A percentile compares a stretch with the other conserved stretches of the same genome.
phyloP scores from a whole-genome alignment of 345 rosid genomes.

The Mallotus nudiflorus region DNA sequence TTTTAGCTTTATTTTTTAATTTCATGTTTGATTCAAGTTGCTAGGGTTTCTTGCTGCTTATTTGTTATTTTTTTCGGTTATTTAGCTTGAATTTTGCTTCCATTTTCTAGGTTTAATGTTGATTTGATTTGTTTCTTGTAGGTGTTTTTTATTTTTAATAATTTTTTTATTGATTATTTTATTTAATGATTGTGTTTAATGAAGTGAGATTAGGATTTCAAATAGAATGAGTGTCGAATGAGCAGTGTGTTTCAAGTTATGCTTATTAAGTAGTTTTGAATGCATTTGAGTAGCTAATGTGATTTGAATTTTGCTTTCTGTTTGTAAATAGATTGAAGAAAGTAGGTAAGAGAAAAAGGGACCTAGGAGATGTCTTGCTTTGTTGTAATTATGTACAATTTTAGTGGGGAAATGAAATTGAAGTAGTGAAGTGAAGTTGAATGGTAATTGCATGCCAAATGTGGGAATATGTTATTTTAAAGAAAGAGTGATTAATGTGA shows the following conservation, averaged over 20 bases:
- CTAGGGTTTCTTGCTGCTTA: slow-evolving; percentile 31
- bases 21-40: slow-evolving; percentile 38
- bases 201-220: slow-evolving; percentile 38
- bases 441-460: slow-evolving; percentile 5
- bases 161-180: slow-evolving; percentile 10
- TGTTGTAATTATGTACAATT: slow-evolving; percentile 3
- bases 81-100: slow-evolving; percentile 27
- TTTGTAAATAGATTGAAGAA: not conserved
- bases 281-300: slow-evolving; percentile 17
- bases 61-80: slow-evolving; percentile 5
- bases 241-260: slow-evolving; percentile 20
- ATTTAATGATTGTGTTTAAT: slow-evolving; percentile 26
- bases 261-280: too few relatives aligned
- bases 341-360: slow-evolving; percentile 8
- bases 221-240: slow-evolving; percentile 31
- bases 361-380: not conserved
- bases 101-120: slow-evolving; percentile 25
- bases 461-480: not conserved
- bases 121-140: slow-evolving; percentile 30
- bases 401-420: slow-evolving; percentile 5
- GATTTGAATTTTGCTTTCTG: slow-evolving; percentile 4
- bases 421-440: slow-evolving; percentile 14
- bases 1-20: not conserved
- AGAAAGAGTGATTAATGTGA: slow-evolving; percentile 7
- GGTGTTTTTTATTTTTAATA: slow-evolving; percentile 28